phyloP scores from a whole-genome alignment of 352 stramenopile genomes.

The Lagenidium sp. region DNA sequence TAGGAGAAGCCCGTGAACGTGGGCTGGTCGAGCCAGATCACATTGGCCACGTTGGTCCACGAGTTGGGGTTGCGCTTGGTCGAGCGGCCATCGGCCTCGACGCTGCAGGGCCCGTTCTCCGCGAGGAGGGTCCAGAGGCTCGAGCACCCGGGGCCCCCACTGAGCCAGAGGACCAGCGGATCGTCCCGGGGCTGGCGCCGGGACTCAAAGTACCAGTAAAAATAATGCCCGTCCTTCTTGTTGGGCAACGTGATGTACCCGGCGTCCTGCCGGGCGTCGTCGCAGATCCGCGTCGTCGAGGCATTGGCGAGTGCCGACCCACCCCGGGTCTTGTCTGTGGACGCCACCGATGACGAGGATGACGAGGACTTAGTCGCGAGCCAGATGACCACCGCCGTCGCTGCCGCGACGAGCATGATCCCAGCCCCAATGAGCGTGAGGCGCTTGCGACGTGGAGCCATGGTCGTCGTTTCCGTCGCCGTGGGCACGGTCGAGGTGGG shows the following conservation, averaged over 20 bases:
- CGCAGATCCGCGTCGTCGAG: too few relatives aligned
- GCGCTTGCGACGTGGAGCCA: too few relatives aligned
- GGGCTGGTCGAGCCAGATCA: conserved; percentile 43
- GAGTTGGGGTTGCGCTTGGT: conserved; percentile 29
- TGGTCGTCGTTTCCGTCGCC: too few relatives aligned
- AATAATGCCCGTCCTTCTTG: conserved; percentile 48
- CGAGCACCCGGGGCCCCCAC: conserved; percentile 30
- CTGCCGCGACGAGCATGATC: too few relatives aligned
- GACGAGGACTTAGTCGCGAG: too few relatives aligned
- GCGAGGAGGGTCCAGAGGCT: conserved; percentile 30
- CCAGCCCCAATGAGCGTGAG: too few relatives aligned
- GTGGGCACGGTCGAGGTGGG: too few relatives aligned
- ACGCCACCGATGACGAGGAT: too few relatives aligned
- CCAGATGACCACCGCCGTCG: too few relatives aligned
- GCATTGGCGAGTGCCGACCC: too few relatives aligned
- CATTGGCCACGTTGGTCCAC: conserved; percentile 39
- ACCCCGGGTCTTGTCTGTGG: too few relatives aligned
- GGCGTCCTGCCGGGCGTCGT: conserved; percentile 21
- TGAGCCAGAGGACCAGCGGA: conserved; percentile 50
- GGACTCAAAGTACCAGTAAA: conserved; percentile 63
- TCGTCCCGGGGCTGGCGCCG: conserved; percentile 21
- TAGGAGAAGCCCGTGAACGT: conserved; percentile 36
- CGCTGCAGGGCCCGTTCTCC: conserved; percentile 43
- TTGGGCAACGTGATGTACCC: conserved; percentile 44
- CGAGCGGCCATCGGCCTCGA: conserved; percentile 25